phyloP scores from a whole-genome alignment of 108 stramenopile species.

The Nitzschia putrida region DNA sequence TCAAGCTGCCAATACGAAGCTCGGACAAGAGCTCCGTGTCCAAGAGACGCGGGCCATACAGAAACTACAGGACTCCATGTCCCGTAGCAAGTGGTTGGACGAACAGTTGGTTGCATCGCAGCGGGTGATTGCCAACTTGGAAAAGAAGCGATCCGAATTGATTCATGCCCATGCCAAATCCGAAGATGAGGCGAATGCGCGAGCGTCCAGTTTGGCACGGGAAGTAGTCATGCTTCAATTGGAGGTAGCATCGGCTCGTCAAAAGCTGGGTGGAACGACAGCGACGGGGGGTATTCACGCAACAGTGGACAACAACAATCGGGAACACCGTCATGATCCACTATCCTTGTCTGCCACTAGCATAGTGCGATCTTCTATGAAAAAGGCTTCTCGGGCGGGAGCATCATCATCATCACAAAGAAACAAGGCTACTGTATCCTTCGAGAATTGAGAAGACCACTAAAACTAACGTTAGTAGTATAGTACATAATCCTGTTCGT shows the following conservation, averaged over 20 bases:
- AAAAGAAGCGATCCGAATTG: not conserved
- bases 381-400: too few species aligned
- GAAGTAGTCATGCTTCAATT: slow-evolving; percentile 14
- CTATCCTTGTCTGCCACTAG: too few species aligned
- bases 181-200: not conserved
- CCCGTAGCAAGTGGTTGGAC: slow-evolving; percentile 10
- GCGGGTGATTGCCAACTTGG: not conserved
- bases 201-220: not conserved
- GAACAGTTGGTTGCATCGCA: not conserved
- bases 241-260: not conserved
- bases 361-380: too few species aligned
- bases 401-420: too few species aligned
- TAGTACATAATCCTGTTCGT: too few species aligned
- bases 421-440: too few species aligned
- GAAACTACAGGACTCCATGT: not conserved
- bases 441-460: too few species aligned
- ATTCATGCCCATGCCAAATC: not conserved
- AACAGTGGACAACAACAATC: too few species aligned
- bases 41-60: not conserved
- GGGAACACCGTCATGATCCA: too few species aligned
- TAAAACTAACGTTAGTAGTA: too few species aligned
- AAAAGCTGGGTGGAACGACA: too few species aligned
- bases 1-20: not conserved
- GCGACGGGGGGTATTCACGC: too few species aligned
- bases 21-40: not conserved